A percentile compares a stretch with the other conserved stretches of the same genome.
Evolutionary conservation across 208 protist species (phyloP).

Genomic region (Vickermania spadyakhi): DNA sequence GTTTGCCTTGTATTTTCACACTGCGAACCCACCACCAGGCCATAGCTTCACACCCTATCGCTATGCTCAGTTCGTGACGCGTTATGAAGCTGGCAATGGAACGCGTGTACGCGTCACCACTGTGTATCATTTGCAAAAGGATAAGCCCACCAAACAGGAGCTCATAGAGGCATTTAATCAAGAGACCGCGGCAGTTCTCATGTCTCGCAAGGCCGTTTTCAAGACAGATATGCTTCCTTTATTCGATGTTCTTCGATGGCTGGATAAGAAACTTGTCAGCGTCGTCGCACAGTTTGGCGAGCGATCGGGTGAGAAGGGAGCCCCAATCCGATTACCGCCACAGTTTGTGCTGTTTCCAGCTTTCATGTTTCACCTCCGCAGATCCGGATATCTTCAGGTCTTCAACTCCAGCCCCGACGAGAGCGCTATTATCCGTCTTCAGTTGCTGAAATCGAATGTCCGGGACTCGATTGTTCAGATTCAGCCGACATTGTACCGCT

Average conservation of each 20-base stretch:
- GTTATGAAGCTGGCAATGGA: conserved; percentile 90
- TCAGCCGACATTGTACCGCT: conserved; percentile 97
- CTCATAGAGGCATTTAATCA: conserved; percentile 94
- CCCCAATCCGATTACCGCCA: conserved; percentile 81
- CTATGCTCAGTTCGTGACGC: conserved; percentile 93
- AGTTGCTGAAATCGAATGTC: conserved; percentile 93
- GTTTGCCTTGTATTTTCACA: conserved; percentile 97
- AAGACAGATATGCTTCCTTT: conserved; percentile 94
- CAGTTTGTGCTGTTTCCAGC: conserved; percentile 97
- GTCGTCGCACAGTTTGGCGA: conserved; percentile 94
- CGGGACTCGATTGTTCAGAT: conserved; percentile 96
- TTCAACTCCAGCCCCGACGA: conserved; percentile 98
- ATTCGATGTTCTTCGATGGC: conserved; percentile 97
- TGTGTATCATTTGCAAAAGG: conserved; percentile 33
- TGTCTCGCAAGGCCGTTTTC: conserved; percentile 95
- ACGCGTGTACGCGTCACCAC: conserved; percentile 86
- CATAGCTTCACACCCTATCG: conserved; percentile 21
- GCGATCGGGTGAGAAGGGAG: conserved; percentile 89
- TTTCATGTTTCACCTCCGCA: conserved; percentile 99
- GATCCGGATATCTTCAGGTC: conserved; percentile 95
- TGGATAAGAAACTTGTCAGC: conserved; percentile 98
- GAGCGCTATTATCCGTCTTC: conserved; percentile 94
- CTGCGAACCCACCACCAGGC: conserved; percentile 24
- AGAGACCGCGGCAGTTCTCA: conserved; percentile 95
- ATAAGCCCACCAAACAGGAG: conserved; percentile 48